Evolutionary conservation across 352 stramenopile genomes (phyloP).

Genomic region (Hyaloperonospora arabidopsidis): DNA sequence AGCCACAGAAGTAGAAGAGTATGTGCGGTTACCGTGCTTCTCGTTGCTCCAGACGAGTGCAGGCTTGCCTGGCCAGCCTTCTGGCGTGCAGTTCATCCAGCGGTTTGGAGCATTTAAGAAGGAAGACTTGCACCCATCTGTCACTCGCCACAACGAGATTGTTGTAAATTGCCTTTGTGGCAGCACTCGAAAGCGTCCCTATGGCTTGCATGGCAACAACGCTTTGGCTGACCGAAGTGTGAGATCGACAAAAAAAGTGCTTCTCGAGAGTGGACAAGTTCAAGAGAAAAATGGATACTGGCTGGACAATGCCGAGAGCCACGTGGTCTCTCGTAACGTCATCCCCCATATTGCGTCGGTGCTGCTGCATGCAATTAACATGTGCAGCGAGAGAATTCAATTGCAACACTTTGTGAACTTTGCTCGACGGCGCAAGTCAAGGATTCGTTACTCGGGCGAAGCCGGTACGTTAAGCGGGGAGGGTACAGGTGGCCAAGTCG

Average conservation of each 20-base stretch:
- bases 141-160: conserved; percentile 45
- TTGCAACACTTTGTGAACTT: conserved; percentile 86
- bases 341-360: conserved; percentile 69
- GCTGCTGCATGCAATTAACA: conserved; percentile 74
- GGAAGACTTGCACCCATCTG: conserved; percentile 53
- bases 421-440: conserved; percentile 68
- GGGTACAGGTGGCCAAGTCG: conserved; percentile 73
- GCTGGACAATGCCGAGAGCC: conserved; percentile 23
- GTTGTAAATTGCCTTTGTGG: conserved; percentile 20
- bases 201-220: conserved; percentile 13
- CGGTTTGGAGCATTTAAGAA: conserved; percentile 76
- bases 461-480: conserved; percentile 40
- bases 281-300: conserved; percentile 27
- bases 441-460: conserved; percentile 79
- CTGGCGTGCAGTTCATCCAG: conserved; percentile 82
- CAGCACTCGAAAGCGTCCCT: conserved; percentile 33
- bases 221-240: conserved; percentile 14
- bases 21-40: conserved; percentile 70
- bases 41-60: conserved; percentile 69
- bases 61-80: conserved; percentile 44
- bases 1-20: conserved; percentile 46
- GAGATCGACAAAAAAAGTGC: conserved; percentile 29
- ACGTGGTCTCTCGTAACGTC: conserved; percentile 22
- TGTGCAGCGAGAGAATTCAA: conserved; percentile 80
- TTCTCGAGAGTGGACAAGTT: conserved; percentile 21